Evolutionary conservation across 2,329 filamentous ascomycete genomes (phyloP).

Genomic region (Colletotrichum sp.): DNA sequence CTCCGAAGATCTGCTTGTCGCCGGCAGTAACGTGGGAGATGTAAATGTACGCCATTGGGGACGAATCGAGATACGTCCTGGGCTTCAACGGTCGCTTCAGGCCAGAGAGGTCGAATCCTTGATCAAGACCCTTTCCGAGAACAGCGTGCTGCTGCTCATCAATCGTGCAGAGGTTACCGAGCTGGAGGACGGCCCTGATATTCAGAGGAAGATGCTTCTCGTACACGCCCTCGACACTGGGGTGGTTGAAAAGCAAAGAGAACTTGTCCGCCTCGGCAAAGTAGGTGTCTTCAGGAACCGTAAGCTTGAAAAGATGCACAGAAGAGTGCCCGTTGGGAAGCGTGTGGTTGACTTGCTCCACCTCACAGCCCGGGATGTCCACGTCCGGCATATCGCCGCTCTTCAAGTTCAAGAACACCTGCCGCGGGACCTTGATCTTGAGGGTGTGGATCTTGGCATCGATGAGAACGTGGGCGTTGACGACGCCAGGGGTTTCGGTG

Average conservation of each 20-base stretch:
- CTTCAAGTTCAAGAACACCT: slow-evolving; percentile 92
- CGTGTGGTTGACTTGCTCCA: slow-evolving; percentile 92
- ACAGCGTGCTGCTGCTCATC: slow-evolving; percentile 91
- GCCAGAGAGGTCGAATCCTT: slow-evolving; percentile 86
- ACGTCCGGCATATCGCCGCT: slow-evolving; percentile 87
- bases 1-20: slow-evolving; percentile 89
- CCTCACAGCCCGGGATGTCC: slow-evolving; percentile 82
- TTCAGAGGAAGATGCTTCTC: slow-evolving; percentile 91
- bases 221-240: slow-evolving; percentile 96
- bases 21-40: slow-evolving; percentile 91
- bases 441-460: slow-evolving; percentile 89
- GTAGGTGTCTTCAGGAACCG: slow-evolving; percentile 87
- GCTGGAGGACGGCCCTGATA: slow-evolving; percentile 83
- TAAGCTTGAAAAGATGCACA: slow-evolving; percentile 91
- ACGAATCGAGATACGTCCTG: slow-evolving; percentile 74
- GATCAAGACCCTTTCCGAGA: slow-evolving; percentile 88
- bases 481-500: slow-evolving; percentile 84
- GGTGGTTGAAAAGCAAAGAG: slow-evolving; percentile 83
- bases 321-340: slow-evolving; percentile 95
- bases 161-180: slow-evolving; percentile 92
- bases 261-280: slow-evolving; percentile 85
- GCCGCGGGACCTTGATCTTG: slow-evolving; percentile 86
- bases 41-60: slow-evolving; percentile 83
- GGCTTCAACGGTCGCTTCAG: slow-evolving; percentile 72
- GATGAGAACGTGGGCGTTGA: slow-evolving; percentile 89